Evolutionary conservation across 441 rosid genomes (phyloP), one percentile per base, ranked within the genome.

Genomic region (Corymbia calophylla): DNA sequence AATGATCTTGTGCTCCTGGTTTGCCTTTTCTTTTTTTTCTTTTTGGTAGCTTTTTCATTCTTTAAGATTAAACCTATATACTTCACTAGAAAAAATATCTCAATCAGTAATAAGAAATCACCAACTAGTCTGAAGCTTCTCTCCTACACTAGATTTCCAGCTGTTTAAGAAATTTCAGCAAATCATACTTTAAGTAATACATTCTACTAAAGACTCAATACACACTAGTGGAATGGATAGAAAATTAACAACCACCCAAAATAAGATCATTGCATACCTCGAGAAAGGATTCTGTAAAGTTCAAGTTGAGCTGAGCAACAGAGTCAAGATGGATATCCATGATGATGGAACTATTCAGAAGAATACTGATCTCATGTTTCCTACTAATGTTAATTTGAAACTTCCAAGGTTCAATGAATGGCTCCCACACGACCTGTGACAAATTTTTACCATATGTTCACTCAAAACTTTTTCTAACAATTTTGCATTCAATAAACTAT

Each of bases 401-500:
- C 87, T 92, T 95, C 99, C 99, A 98, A 55, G 96, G 99, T 95
- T 98, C 99, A 27, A 97, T 90, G 93, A 97, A 96, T 90, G 99
- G 98, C 94, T 98, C 99, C 99, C 98, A 96, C 88, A 94, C 92
- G 87, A 97, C 99, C 99, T 98, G 91, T 85, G 91, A 88, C 1
- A 1, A 44, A 77, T 77, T 77, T 77, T 77, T 44, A 44, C 85
- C 53, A 77, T 44, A 77, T 44, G 85, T 77, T 77, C 31, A 77
- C 31, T 23, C 3, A 25, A 35, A 73, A 44, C 53, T 77, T 23
- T 44, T 44, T 77, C 10, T 13, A 10, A 77, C 53, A 77, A 77
- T 8, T 44, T 77, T 25, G n/a, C 85, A 77, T 44, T 77, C 15
- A 44, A 15, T 44, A 14, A 21, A 77, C 85, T 77, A 89, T 73